These are phyloP conservation scores for Cordyceps farinosa DNA, from an alignment of 2,329 filamentous ascomycete genomes.

Conservation along the genomic window DNA sequence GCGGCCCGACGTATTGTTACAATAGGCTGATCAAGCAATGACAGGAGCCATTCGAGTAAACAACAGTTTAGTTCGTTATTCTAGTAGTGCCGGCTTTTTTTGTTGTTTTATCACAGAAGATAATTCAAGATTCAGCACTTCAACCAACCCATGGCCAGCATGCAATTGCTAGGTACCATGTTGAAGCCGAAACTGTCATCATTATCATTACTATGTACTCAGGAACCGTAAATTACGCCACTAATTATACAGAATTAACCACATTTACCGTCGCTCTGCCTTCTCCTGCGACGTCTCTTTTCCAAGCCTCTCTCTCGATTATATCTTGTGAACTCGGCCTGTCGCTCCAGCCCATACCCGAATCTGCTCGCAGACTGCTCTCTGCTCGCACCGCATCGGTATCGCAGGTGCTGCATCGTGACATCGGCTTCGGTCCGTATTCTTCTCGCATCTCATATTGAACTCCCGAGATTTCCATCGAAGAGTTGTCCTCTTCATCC, in stretches of 20 bases:
- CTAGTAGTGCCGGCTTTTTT: no score
- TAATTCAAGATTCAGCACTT: neutral
- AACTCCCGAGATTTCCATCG: conserved; percentile 14
- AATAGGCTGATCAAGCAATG: neutral
- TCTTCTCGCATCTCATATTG: conserved; percentile 13
- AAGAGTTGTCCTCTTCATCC: conserved; percentile 4
- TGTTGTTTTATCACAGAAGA: neutral
- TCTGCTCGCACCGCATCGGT: neutral
- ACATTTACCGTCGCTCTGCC: neutral
- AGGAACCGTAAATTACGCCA: neutral
- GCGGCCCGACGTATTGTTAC: neutral
- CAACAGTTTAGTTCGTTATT: no score
- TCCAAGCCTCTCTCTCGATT: neutral
- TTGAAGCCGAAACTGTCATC: neutral
- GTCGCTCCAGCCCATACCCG: neutral
- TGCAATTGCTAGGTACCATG: neutral
- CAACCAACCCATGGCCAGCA: neutral
- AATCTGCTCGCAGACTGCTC: neutral
- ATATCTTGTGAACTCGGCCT: neutral
- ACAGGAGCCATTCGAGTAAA: no score
- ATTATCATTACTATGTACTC: conserved; percentile 7
- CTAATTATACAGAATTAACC: conserved; percentile 7
- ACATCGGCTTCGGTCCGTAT: conserved; percentile 13
- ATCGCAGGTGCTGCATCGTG: conserved; percentile 12
- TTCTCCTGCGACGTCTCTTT: neutral